Evolutionary conservation across 352 stramenopile genomes (phyloP).

Genomic region (Halophytophthora batemanensis): DNA sequence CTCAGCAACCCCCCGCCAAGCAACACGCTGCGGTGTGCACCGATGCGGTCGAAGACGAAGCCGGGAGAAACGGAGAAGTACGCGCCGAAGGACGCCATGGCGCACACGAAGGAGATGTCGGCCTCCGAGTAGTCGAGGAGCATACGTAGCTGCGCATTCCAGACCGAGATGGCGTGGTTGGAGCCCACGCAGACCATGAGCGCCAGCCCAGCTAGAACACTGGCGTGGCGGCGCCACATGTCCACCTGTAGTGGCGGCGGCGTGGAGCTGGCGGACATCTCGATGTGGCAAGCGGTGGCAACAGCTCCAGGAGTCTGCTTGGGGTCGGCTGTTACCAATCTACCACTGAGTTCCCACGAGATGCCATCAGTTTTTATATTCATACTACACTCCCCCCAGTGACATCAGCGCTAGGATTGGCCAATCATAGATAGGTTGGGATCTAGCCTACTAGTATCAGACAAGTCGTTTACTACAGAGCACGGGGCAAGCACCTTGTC

Average conservation of each 20-base stretch:
- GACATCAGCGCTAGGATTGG: no score
- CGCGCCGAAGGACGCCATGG: conserved; percentile 73
- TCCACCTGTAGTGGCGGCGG: conserved; percentile 4
- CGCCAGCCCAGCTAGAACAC: conserved; percentile 46
- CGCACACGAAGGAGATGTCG: conserved; percentile 75
- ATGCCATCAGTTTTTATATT: no score
- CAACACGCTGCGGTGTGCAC: conserved; percentile 53
- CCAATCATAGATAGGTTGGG: no score
- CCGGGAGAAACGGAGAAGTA: conserved; percentile 73
- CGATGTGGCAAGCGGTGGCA: no score
- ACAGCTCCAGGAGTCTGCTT: no score
- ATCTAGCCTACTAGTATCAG: conserved; percentile 4
- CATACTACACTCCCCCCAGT: no score
- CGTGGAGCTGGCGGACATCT: background rate
- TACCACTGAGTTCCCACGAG: no score
- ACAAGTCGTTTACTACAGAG: no score
- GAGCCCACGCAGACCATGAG: conserved; percentile 65
- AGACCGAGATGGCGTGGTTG: conserved; percentile 75
- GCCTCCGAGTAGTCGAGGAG: conserved; percentile 63
- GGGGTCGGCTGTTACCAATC: no score
- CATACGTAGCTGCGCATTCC: conserved; percentile 65
- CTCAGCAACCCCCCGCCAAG: conserved; percentile 37
- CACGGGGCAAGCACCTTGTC: no score
- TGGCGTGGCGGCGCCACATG: conserved; percentile 34
- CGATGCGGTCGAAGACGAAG: conserved; percentile 67